Evolutionary conservation across 495 filamentous ascomycete genomes (phyloP).

Genomic region (Hypoxylon fuscum): DNA sequence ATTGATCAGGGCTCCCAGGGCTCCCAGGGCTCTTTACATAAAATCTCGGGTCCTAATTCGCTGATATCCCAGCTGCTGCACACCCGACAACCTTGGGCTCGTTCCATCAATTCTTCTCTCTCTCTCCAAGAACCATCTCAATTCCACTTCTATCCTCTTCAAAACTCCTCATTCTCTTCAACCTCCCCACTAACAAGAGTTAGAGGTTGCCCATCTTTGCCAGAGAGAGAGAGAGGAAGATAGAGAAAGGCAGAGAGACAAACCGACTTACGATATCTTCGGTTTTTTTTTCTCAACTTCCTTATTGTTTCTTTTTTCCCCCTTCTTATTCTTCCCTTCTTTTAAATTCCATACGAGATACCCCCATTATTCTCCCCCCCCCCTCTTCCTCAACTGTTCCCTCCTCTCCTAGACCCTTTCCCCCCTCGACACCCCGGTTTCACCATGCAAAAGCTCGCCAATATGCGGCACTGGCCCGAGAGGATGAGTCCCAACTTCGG

Average conservation of each 20-base stretch:
- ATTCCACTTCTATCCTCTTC: slow-evolving; percentile 52
- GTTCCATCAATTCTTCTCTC: slow-evolving; percentile 40
- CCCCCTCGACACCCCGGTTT: slow-evolving; percentile 38
- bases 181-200: slow-evolving; percentile 42
- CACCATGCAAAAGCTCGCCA: slow-evolving; percentile 92
- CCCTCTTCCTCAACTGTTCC: too few species aligned
- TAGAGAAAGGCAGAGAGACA: slow-evolving; percentile 45
- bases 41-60: slow-evolving; percentile 11
- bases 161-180: slow-evolving; percentile 45
- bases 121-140: slow-evolving; percentile 40
- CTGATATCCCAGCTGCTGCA: slow-evolving; percentile 14
- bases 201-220: slow-evolving; percentile 38
- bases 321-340: slow-evolving; percentile 44
- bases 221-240: slow-evolving; percentile 42
- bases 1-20: slow-evolving; percentile 15
- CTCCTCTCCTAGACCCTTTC: slow-evolving; percentile 23
- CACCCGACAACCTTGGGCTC: slow-evolving; percentile 39
- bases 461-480: slow-evolving; percentile 89
- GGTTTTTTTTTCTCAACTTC: slow-evolving; percentile 33
- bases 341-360: slow-evolving; percentile 28
- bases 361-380: slow-evolving; percentile 35
- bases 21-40: slow-evolving; percentile 16
- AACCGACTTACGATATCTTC: slow-evolving; percentile 40
- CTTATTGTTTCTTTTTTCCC: slow-evolving; percentile 26
- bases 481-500: slow-evolving; percentile 83